These are phyloP conservation scores for Gossypium schwendimanii DNA, from an alignment of 441 rosid genomes.

Conservation along the genomic window DNA sequence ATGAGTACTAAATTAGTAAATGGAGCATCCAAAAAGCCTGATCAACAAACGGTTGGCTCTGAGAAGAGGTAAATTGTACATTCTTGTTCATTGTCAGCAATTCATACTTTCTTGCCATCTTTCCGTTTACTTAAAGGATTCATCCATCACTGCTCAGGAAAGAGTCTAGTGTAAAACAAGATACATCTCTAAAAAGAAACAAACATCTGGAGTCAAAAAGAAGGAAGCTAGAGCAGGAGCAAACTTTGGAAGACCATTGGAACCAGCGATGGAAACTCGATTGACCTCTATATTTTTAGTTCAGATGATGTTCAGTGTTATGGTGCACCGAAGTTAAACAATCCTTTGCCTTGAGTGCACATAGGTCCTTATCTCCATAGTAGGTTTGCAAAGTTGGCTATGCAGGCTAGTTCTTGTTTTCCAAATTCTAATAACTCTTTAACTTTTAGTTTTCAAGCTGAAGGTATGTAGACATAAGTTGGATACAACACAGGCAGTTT, in stretches of 20 bases:
- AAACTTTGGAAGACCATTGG: slow-evolving; percentile 21
- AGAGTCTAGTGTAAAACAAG: slow-evolving; percentile 28
- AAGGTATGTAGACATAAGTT: neutral
- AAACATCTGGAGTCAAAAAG: slow-evolving; percentile 38
- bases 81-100: neutral
- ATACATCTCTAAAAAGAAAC: slow-evolving; percentile 24
- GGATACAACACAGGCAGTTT: neutral
- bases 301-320: neutral
- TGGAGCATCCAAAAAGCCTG: slow-evolving; percentile 31
- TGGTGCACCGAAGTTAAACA: neutral
- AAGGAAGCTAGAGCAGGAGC: slow-evolving; percentile 30
- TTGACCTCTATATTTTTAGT: slow-evolving; percentile 44
- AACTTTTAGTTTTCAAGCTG: neutral
- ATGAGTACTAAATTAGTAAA: slow-evolving; percentile 25
- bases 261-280: slow-evolving; percentile 46
- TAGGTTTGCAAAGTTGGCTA: neutral
- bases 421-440: neutral
- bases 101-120: neutral
- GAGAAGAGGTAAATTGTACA: slow-evolving; percentile 54
- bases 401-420: neutral
- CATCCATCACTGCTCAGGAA: slow-evolving; percentile 40
- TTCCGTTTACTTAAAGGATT: slow-evolving; percentile 15
- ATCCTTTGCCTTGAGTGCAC: neutral
- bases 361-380: neutral
- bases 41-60: slow-evolving; percentile 20